Evolutionary conservation across 176 grass and related monocot species (phyloP), one percentile per base, ranked within the genome.

Genomic region (Carex cristatella): DNA sequence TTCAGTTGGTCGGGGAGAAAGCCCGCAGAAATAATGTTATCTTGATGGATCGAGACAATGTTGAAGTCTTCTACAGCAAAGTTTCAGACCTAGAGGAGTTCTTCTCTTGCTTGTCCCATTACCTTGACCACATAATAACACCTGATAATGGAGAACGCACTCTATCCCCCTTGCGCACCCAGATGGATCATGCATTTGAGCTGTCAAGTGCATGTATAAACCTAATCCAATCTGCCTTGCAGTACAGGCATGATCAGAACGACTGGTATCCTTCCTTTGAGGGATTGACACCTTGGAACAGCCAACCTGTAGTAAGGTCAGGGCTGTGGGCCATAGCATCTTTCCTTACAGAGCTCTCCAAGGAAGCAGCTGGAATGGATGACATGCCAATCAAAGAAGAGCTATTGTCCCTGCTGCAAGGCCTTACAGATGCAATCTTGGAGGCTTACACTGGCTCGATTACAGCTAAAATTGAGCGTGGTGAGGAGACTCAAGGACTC

Each of bases 41-140:
- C 51, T 89, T 98, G 62, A 95, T 98, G 96, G 96, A 98, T 59
- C 93, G 96, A 77, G 96, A 98, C 86, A 98, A 98, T 89, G 88
- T 90, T 58, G 96, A 98, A 93, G 96, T 98, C 71, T 98, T 98
- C 87, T 98, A 98, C 71, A 95, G 89, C 89, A 98, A 91, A 88
- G 37, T 98, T 85, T 94, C 93, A 86, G 93, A 95, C 56, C 87
- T 95, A 92, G 96, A 95, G 28, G 91, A 95, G 78, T 60, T 98
- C 16, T 95, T 98, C 86, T 89, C 91, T 88, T 98, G 93, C 55
- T 89, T 95, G 79, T 88, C 91, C 76, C 91, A 91, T 84, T 86
- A 95, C 72, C 90, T 95, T 89, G 89, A 89, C 15, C 88, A 94
- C 69, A 85, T 98, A 73, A 90, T 94, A 79, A 90, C 69, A 49